Percentiles rank a stretch among this genome's conserved stretches.
Conservation (phyloP, 2,329 filamentous ascomycete species). For the Clathrospora elynae region DNA sequence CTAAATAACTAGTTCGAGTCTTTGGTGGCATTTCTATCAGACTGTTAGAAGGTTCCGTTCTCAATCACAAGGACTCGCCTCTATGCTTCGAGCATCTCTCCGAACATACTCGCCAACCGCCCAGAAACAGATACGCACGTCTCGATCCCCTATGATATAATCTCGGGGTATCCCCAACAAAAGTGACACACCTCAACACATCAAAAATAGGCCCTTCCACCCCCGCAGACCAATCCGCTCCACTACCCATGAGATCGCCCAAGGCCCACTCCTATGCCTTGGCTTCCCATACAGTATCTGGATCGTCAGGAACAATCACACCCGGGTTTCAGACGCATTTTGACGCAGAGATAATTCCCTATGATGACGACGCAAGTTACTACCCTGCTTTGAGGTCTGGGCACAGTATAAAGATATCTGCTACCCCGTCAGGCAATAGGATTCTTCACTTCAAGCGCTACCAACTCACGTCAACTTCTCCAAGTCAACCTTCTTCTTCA, state of each 20-base stretch:
- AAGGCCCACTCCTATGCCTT: constrained; percentile 17
- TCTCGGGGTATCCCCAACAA: constrained; percentile 28
- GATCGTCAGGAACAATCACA: constrained; percentile 33
- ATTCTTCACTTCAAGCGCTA: constrained; percentile 22
- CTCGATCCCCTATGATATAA: constrained; percentile 9
- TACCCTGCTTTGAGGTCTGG: constrained; percentile 9
- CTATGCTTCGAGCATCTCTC: no score
- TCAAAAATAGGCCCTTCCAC: constrained; percentile 16
- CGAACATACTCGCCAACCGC: constrained; percentile 1
- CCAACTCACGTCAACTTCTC: constrained; percentile 17
- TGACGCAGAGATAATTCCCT: constrained; percentile 17
- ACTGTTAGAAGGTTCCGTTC: no score
- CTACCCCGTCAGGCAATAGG: constrained; percentile 15
- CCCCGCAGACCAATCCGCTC: constrained; percentile 19
- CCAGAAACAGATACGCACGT: constrained; percentile 17
- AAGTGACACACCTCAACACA: constrained; percentile 32
- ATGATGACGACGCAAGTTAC: constrained; percentile 12
- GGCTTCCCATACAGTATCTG: constrained; percentile 26
- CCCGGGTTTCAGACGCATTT: constrained; percentile 43
- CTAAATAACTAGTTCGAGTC: no score
- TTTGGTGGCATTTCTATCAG: no score
- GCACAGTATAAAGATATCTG: constrained; percentile 31
- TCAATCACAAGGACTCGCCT: no score
- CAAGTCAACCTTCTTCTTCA: constrained; percentile 20
- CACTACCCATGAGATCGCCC: constrained; percentile 19